Base-by-base conservation (phyloP, 305 asterid genomes). In the Plantago lanceolata region DNA sequence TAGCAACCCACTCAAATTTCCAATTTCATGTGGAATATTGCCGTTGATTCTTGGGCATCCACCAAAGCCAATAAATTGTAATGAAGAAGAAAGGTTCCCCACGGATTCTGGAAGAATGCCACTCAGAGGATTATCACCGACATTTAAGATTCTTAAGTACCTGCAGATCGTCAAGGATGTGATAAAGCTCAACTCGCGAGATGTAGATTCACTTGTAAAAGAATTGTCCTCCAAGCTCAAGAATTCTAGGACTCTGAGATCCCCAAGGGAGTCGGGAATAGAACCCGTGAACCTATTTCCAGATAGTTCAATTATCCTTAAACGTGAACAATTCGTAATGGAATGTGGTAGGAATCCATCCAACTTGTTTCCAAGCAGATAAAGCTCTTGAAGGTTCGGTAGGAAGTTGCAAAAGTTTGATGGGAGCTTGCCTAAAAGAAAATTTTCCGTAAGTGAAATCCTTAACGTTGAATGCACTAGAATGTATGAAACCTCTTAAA, bases 181-280 rank as follows among this genome's bases (percentile, higher is more conserved):
- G 35, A 76, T 24, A 74, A 76, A 76, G 69, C 64, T 71, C 71
- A 75, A 59, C 57, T 71, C 79, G n/a, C 40, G 54, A 48, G 76
- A 56, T 12, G 12, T 21, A n/a, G 68, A 56, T 18, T 48, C 70
- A 40, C 57, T 66, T 17, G 67, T 53, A 0, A 76, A 67, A 28
- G 49, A 16, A 67, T 73, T 79, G 2, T 5, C 21, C 0, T 0
- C 18, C 8, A 76, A 40, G 37, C 15, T 33, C 0, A 76, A 44
- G 52, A 29, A 12, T 0, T 44, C 28, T 2, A 76, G 73, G 29
- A n/a, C 11, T 58, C 59, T 64, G 11, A 72, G 68, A 13, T 70
- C 63, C 31, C 76, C 80, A 7, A 78, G 57, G 18, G 76, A 66
- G 5, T 40, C 24, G 0, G 77, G 84, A 9, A 79, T 62, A 37